These are phyloP conservation scores for Backusella parvicylindrica DNA, from an alignment of 192 early-diverging fungal species.

Conservation along the genomic window DNA sequence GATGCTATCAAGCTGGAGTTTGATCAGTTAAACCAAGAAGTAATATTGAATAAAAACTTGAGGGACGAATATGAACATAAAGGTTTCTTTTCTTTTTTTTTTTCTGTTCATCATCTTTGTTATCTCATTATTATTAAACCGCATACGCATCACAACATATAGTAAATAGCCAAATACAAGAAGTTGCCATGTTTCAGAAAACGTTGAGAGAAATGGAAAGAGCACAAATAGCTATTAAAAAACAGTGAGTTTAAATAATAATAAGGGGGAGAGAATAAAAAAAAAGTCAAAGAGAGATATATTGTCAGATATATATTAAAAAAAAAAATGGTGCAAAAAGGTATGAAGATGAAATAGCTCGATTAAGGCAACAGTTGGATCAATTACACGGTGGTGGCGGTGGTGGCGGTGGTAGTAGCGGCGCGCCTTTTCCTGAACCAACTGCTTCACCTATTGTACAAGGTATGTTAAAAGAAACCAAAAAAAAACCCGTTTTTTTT, in stretches of 20 bases:
- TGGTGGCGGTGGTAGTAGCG: conserved; percentile 38
- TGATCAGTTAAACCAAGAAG: conserved; percentile 75
- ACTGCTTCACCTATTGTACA: conserved; percentile 30
- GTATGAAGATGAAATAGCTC: conserved; percentile 81
- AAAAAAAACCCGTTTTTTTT: not conserved
- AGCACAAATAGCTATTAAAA: conserved; percentile 71
- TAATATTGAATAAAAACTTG: conserved; percentile 64
- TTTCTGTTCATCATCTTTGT: not conserved
- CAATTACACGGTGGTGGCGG: conserved; percentile 29
- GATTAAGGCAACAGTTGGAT: conserved; percentile 82
- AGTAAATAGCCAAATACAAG: conserved; percentile 75
- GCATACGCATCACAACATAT: not conserved
- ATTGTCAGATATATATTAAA: not conserved
- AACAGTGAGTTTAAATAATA: conserved; percentile 50
- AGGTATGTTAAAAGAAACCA: conserved; percentile 24
- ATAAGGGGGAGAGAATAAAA: not conserved
- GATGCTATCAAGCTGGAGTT: conserved; percentile 80
- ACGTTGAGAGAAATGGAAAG: conserved; percentile 79
- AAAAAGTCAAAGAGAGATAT: no score
- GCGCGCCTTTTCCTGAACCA: conserved; percentile 52
- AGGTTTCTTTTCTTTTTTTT: conserved; percentile 45
- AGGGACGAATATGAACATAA: conserved; percentile 88
- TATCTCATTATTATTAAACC: not conserved
- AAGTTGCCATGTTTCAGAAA: conserved; percentile 77
- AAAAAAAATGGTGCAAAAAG: no score